Percentiles rank a stretch among this genome's conserved stretches.
Conservation (phyloP, 805 yeast genomes). For the Suhomyces sp. region DNA sequence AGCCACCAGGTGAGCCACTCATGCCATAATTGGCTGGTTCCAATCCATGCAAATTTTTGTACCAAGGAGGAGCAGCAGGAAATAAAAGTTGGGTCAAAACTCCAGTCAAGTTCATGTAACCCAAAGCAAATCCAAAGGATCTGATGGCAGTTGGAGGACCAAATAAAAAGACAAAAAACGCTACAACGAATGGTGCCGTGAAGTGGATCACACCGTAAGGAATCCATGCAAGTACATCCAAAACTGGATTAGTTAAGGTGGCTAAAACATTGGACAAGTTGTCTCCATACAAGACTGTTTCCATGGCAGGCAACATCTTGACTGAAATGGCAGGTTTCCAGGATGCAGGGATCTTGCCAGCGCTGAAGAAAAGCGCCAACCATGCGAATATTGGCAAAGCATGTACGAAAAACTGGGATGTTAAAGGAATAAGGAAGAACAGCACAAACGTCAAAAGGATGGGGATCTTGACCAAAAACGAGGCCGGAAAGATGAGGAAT, state of each 20-base stretch:
- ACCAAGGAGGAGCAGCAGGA: constrained; percentile 99
- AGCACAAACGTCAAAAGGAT: constrained; percentile 41
- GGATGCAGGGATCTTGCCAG: constrained; percentile 66
- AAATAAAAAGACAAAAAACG: constrained; percentile 73
- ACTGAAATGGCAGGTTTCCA: constrained; percentile 90
- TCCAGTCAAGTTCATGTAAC: constrained; percentile 87
- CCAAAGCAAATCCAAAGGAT: constrained; percentile 88
- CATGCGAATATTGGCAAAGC: constrained; percentile 84
- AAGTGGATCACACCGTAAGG: constrained; percentile 93
- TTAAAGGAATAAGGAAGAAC: constrained; percentile 63
- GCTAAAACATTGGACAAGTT: constrained; percentile 82
- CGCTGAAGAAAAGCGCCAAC: constrained; percentile 78
- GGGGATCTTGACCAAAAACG: constrained; percentile 38
- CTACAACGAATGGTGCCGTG: constrained; percentile 85
- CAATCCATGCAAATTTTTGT: constrained; percentile 76
- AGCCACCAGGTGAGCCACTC: constrained; percentile 95
- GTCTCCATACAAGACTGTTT: constrained; percentile 88
- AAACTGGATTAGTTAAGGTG: constrained; percentile 56
- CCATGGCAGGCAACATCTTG: constrained; percentile 85
- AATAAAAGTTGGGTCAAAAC: constrained; percentile 77
- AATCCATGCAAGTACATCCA: constrained; percentile 90
- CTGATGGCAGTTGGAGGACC: constrained; percentile 88
- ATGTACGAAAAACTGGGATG: constrained; percentile 79
- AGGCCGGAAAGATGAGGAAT: constrained; percentile 55
- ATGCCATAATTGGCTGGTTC: constrained; percentile 87